Evolutionary conservation across 805 yeast species (phyloP), one percentile per base, ranked within the genome.

Genomic region (Yarrowia sp.): DNA sequence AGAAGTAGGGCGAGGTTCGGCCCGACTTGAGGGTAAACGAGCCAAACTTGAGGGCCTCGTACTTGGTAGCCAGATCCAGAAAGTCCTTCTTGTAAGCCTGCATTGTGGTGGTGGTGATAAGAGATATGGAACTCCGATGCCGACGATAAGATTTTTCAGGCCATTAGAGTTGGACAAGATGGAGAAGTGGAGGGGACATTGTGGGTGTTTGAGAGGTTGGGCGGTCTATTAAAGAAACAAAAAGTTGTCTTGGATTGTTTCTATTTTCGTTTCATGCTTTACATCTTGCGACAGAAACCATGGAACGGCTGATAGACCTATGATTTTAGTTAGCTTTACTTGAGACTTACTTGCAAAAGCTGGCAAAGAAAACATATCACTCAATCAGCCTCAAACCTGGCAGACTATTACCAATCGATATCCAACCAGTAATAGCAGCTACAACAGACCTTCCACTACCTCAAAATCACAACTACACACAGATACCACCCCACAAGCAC

Each of bases 1-100:
- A 92, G 71, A 94, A 93, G 75, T 94, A 93, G 56, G 99, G 99
- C n/a, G 97, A 92, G 63, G 78, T 76, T 69, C 99, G 84, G 22
- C 98, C 98, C 1, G 96, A 87, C 74, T 93, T 93, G 73, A 93
- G 81, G 13, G 96, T 90, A 81, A 90, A 93, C 56, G 80, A 74
- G 59, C 98, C 98, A 72, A 93, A 94, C 71, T 86, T 84, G 68
- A 93, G 81, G 14, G 97, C 97, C 67, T 86, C 78, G 62, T 87
- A 82, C 68, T 86, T 89, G 66, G 92, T 78, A 22, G 99, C 96
- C 66, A 85, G 81, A 70, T 90, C 88, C 62, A 93, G 80, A 71
- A 93, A 90, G 69, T 81, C 79, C 64, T 82, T 77, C 72, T 86
- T 86, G 72, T 82, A 83, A 16, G 76, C 64, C 67, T 75, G 72